Evolutionary conservation across 441 rosid species (phyloP).

Genomic region (Erodium moschatum): DNA sequence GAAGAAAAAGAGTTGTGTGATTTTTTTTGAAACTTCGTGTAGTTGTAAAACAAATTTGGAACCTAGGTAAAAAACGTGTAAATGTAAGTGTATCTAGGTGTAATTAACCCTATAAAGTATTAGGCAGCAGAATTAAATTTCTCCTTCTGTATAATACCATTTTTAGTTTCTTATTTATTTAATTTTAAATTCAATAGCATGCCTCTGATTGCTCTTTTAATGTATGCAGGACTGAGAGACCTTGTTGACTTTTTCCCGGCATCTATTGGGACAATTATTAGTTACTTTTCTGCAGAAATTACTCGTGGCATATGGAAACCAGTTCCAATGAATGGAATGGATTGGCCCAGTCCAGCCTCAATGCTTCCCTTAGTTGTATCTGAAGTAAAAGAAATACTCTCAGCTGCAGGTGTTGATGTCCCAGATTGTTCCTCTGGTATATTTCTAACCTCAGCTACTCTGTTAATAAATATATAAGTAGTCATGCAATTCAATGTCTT

Average conservation of each 20-base stretch:
- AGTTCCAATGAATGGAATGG: constrained; percentile 64
- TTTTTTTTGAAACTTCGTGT: no score
- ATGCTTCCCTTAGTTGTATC: constrained; percentile 38
- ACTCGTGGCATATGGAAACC: constrained; percentile 60
- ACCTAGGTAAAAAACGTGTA: no score
- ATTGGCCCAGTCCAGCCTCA: constrained; percentile 65
- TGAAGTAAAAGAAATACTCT: constrained; percentile 49
- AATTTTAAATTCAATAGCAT: no score
- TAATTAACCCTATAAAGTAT: background rate
- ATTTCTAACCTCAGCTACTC: background rate
- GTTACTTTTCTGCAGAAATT: constrained; percentile 54
- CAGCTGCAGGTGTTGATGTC: constrained; percentile 42
- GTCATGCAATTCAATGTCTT: background rate
- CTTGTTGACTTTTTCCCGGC: constrained; percentile 67
- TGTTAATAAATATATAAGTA: background rate
- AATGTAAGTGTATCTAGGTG: no score
- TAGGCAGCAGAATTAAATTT: background rate
- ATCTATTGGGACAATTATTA: constrained; percentile 44
- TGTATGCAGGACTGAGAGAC: constrained; percentile 50
- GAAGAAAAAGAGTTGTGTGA: no score
- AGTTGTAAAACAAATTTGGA: no score
- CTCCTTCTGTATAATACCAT: background rate
- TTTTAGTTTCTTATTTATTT: background rate
- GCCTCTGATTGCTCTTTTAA: constrained; percentile 6
- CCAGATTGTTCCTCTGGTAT: constrained; percentile 38